Evolutionary conservation across 1,284 basidiomycete species (phyloP).

Genomic region (Sphaerobolus stellatus): DNA sequence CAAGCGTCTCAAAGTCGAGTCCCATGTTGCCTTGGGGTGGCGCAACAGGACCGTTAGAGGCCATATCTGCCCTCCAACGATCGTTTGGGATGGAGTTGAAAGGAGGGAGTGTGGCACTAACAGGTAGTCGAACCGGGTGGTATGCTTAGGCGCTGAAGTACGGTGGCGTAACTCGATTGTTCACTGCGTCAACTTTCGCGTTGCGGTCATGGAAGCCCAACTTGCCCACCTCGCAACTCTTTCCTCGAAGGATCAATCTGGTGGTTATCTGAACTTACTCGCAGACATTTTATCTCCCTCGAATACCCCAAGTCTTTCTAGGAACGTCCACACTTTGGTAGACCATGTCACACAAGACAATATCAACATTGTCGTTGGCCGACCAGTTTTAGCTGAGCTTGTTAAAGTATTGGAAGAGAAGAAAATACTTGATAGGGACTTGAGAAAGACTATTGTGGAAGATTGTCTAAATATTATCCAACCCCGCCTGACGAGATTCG

Average conservation of each 20-base stretch:
- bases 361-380: constrained; percentile 79
- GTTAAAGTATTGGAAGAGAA: constrained; percentile 63
- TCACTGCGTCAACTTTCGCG: background rate
- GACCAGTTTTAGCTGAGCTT: constrained; percentile 82
- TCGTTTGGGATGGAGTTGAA: no score
- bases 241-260: constrained; percentile 78
- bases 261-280: constrained; percentile 68
- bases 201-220: constrained; percentile 56
- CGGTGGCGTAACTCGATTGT: no score
- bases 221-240: constrained; percentile 62
- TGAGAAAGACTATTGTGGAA: constrained; percentile 69
- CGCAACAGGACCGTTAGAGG: background rate
- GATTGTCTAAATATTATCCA: constrained; percentile 72
- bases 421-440: constrained; percentile 51
- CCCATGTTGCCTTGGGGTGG: background rate
- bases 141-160: no score
- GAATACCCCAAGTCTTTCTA: constrained; percentile 43
- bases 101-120: no score
- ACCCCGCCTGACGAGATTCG: constrained; percentile 81
- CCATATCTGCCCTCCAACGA: no score
- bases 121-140: no score
- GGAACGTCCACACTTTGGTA: constrained; percentile 66
- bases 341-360: constrained; percentile 77
- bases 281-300: constrained; percentile 53
- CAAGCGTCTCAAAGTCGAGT: constrained; percentile 7